These are phyloP conservation scores for Dendrocalamus latiflorus DNA, from an alignment of 202 grass and related monocot species.

Conservation along the genomic window DNA sequence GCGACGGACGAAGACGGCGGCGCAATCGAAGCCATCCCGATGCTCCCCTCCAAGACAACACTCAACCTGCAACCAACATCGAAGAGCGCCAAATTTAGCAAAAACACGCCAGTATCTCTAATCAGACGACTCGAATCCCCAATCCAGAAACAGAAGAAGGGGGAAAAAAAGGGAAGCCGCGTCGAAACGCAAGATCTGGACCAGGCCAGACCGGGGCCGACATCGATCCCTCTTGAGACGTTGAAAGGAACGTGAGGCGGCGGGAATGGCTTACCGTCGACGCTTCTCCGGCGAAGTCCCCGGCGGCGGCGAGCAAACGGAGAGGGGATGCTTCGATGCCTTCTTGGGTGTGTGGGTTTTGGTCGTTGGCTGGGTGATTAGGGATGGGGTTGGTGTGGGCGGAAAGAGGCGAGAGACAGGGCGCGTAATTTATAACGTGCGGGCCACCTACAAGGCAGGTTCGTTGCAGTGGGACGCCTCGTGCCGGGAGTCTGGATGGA, in stretches of 20 bases:
- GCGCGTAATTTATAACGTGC: constrained; percentile 35
- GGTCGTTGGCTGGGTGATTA: constrained; percentile 7
- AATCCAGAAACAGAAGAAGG: neutral
- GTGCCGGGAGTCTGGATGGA: too few species aligned
- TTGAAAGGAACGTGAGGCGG: neutral
- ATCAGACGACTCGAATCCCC: neutral
- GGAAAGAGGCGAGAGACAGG: neutral
- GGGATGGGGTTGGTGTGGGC: constrained; percentile 40
- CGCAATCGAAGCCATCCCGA: constrained; percentile 44
- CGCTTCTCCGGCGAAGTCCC: constrained; percentile 23
- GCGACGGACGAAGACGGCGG: constrained; percentile 36
- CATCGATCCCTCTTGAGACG: neutral
- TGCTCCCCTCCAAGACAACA: neutral
- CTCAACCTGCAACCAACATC: constrained; percentile 22
- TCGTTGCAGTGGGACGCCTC: neutral
- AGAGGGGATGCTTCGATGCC: neutral
- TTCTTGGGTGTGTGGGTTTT: neutral
- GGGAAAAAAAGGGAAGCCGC: neutral
- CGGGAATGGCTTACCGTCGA: constrained; percentile 32
- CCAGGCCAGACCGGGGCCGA: neutral
- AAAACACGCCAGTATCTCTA: neutral
- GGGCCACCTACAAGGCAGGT: constrained; percentile 31
- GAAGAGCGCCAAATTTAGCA: neutral
- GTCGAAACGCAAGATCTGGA: constrained; percentile 3
- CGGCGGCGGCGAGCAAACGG: constrained; percentile 1